Evolutionary conservation across 805 yeast genomes (phyloP).

Genomic region (Yamadazyma ubonensis): DNA sequence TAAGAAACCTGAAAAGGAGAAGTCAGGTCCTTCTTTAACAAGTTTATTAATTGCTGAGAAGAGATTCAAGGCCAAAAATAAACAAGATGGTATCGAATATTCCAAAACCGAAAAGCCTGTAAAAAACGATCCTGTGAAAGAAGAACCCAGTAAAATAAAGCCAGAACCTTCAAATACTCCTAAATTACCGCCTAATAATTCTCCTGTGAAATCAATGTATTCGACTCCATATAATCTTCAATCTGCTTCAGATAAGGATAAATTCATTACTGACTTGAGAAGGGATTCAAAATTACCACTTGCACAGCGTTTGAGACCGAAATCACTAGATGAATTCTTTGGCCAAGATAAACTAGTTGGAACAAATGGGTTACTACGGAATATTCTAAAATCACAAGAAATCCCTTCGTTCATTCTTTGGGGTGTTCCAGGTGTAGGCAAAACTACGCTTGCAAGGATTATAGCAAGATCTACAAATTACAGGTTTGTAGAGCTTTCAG

Average conservation of each 20-base stretch:
- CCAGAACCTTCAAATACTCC: too few relatives aligned
- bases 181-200: too few relatives aligned
- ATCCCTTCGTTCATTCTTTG: constrained; percentile 43
- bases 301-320: constrained; percentile 43
- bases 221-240: too few relatives aligned
- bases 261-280: constrained; percentile 16
- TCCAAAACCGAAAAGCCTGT: not conserved
- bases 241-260: constrained; percentile 7
- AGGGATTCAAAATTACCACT: constrained; percentile 29
- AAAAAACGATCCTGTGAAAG: not conserved
- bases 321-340: constrained; percentile 34
- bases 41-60: constrained; percentile 35
- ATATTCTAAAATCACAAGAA: constrained; percentile 30
- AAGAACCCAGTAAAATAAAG: not conserved
- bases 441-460: constrained; percentile 42
- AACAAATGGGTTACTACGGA: constrained; percentile 34
- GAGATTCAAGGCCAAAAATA: constrained; percentile 20
- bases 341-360: constrained; percentile 45
- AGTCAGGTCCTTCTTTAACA: constrained; percentile 34
- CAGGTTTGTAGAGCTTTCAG: constrained; percentile 40
- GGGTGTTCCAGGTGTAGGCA: constrained; percentile 48
- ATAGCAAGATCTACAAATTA: constrained; percentile 31
- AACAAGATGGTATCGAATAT: constrained; percentile 9
- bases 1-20: constrained; percentile 16
- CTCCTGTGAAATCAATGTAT: too few relatives aligned